These are phyloP conservation scores for Dichotomocladium elegans DNA, from an alignment of 371 early-diverging fungal genomes.

Conservation along the genomic window DNA sequence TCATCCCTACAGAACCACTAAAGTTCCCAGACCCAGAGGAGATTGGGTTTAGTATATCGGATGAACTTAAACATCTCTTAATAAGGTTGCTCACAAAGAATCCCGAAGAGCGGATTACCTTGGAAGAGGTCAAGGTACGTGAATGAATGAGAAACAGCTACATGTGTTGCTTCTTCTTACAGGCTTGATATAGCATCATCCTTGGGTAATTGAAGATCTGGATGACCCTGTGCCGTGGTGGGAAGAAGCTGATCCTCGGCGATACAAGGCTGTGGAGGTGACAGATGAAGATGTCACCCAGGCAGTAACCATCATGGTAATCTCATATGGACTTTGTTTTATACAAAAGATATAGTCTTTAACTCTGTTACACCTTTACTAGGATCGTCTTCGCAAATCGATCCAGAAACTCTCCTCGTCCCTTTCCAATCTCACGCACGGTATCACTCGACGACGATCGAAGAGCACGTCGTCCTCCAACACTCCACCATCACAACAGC, in stretches of 20 bases:
- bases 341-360: no score
- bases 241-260: constrained; percentile 32
- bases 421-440: constrained; percentile 16
- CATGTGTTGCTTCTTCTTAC: not conserved
- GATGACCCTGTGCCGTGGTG: constrained; percentile 47
- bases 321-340: no score
- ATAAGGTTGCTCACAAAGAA: constrained; percentile 77
- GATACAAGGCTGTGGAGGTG: constrained; percentile 20
- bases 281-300: constrained; percentile 22
- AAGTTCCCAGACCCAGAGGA: constrained; percentile 25
- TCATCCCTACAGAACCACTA: constrained; percentile 72
- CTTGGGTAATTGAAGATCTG: constrained; percentile 83
- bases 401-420: constrained; percentile 21
- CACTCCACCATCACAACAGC: not conserved
- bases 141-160: not conserved
- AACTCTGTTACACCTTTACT: no score
- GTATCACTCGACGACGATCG: constrained; percentile 16
- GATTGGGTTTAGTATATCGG: constrained; percentile 21
- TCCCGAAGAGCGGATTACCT: constrained; percentile 75
- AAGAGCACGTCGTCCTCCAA: constrained; percentile 11
- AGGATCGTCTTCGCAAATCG: constrained; percentile 22
- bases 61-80: constrained; percentile 65
- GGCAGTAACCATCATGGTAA: constrained; percentile 32
- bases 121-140: constrained; percentile 80
- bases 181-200: constrained; percentile 72